Evolutionary conservation across 2,329 filamentous ascomycete genomes (phyloP).

Genomic region (Talaromyces sp.): DNA sequence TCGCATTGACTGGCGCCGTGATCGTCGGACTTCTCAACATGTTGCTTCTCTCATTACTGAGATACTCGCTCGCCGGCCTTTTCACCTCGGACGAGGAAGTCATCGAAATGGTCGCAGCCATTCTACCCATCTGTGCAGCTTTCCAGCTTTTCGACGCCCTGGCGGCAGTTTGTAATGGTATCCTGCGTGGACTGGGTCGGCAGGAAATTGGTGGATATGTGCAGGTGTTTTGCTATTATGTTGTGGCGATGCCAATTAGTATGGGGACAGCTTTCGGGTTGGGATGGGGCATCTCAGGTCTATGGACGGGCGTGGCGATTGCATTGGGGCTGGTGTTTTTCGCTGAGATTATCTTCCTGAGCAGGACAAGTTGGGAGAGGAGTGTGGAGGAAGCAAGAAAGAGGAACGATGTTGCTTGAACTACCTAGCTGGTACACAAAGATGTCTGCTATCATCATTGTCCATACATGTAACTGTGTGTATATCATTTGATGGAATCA

Average conservation of each 20-base stretch:
- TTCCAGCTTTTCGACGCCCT: constrained; percentile 89
- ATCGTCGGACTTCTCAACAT: constrained; percentile 78
- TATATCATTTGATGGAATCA: background rate
- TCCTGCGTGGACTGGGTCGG: constrained; percentile 80
- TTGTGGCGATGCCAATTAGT: constrained; percentile 77
- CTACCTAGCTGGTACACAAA: background rate
- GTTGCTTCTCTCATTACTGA: constrained; percentile 62
- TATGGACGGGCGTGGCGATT: constrained; percentile 77
- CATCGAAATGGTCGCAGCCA: constrained; percentile 61
- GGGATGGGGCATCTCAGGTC: constrained; percentile 70
- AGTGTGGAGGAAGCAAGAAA: constrained; percentile 59
- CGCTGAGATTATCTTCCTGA: constrained; percentile 58
- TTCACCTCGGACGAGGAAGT: constrained; percentile 74
- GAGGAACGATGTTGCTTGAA: constrained; percentile 49
- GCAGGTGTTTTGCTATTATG: constrained; percentile 82
- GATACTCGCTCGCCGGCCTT: constrained; percentile 70
- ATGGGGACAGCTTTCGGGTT: constrained; percentile 74
- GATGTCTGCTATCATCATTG: background rate
- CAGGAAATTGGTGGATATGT: constrained; percentile 89
- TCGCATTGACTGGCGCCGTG: constrained; percentile 64
- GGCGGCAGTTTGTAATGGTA: constrained; percentile 73
- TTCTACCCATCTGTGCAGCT: constrained; percentile 76
- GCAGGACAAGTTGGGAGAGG: constrained; percentile 52
- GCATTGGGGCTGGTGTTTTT: constrained; percentile 59
- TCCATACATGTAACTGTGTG: background rate